These are phyloP conservation scores for Penicillium sp. DNA, from an alignment of 2,329 filamentous ascomycete species.

Conservation along the genomic window DNA sequence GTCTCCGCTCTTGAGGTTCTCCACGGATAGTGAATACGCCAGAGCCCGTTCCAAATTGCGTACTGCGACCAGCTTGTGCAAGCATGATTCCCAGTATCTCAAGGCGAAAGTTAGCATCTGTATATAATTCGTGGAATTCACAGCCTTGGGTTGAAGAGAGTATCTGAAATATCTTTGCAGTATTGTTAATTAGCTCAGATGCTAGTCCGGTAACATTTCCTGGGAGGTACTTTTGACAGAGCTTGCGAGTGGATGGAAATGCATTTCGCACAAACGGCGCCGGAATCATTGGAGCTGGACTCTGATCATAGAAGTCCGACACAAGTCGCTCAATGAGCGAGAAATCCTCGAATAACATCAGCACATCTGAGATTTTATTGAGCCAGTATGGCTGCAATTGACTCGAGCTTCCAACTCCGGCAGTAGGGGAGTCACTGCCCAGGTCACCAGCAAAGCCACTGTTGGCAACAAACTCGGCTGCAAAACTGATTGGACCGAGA, in stretches of 20 bases:
- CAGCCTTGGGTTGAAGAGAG: conserved; percentile 23
- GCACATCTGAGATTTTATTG: background rate
- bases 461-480: conserved; percentile 24
- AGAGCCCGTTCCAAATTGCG: conserved; percentile 20
- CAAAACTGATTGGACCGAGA: conserved; percentile 33
- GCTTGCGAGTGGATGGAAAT: background rate
- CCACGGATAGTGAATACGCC: conserved; percentile 14
- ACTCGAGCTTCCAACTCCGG: background rate
- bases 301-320: background rate
- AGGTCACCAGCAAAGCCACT: conserved; percentile 18
- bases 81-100: conserved; percentile 38
- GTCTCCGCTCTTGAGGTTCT: conserved; percentile 11
- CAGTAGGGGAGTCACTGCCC: background rate
- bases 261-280: conserved; percentile 5
- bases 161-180: conserved; percentile 20
- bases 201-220: background rate
- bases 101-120: conserved; percentile 34
- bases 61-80: conserved; percentile 32
- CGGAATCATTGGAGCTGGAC: background rate
- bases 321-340: background rate
- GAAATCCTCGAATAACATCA: background rate
- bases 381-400: conserved; percentile 4
- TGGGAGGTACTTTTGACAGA: background rate
- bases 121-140: conserved; percentile 37
- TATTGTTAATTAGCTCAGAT: conserved; percentile 22